Base-by-base conservation (phyloP, 176 grass and related monocot genomes). In the Triticum urartu region DNA sequence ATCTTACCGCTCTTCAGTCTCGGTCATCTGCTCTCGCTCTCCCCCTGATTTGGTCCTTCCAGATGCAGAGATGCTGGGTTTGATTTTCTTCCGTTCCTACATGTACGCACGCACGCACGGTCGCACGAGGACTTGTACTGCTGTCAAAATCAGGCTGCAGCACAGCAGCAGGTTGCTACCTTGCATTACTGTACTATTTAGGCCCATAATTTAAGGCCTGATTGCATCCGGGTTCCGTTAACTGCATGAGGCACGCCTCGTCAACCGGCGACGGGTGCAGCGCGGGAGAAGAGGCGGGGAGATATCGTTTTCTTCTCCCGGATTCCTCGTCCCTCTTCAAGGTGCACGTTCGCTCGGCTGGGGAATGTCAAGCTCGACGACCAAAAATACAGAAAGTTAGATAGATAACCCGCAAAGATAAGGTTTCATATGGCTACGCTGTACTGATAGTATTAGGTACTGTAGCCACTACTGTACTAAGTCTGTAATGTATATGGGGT, bases 281-380 rank as follows among this genome's bases (percentile, higher is more conserved):
- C 89, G 12, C 75, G 21, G 22, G 59, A 54, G 42, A n/a, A 66
- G 75, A 90, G 56, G 85, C 0, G 85, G 81, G 8, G 30, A 2
- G 47, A 91, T 62, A 76, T 50, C 69, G 11, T 91, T 72, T 90
- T 59, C 11, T 88, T 68, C 58, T 45, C 8, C 38, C 62, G 2
- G 69, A 9, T 50, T 17, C 72, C 40, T 75, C 72, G 14, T 86
- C 77, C 60, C 10, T 21, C 18, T 8, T 59, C 18, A 62, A 9
- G 58, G 45, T 21, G 75, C 89, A 87, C 85, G 85, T 81, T 81
- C 62, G 63, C 77, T 33, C 61, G 50, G 38, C 52, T 38, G 81
- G 35, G 79, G 47, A 84, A 74, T 22, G 83, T 68, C n/a, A 78
- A 36, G 62, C n/a, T 40, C 72, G 78, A 75, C 2, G 14, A 12